Evolutionary conservation across 768 basidiomycete species (phyloP).

Genomic region (Boletellus sp.): DNA sequence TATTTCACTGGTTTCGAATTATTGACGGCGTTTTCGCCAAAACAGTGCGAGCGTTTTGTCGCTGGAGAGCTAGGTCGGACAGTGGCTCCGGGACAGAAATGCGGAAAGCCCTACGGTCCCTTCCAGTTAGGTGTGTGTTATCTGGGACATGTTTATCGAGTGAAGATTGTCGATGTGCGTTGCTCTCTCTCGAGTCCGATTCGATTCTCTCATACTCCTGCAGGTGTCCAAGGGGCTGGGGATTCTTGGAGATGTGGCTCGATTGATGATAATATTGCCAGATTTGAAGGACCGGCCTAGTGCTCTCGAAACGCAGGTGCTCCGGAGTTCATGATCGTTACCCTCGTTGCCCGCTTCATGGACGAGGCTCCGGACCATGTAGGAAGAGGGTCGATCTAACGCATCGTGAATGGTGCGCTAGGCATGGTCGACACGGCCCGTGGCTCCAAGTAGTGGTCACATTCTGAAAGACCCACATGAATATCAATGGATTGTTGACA

Average conservation of each 20-base stretch:
- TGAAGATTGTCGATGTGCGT: constrained; percentile 14
- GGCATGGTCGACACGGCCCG: constrained; percentile 11
- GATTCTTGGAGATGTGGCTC: background rate
- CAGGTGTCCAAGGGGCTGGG: constrained; percentile 8
- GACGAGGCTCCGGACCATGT: constrained; percentile 6
- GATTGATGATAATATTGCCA: constrained; percentile 4
- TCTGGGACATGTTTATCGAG: constrained; percentile 23
- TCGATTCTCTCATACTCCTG: too few relatives aligned
- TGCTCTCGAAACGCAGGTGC: background rate
- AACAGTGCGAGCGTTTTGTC: background rate
- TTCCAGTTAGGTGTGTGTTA: constrained; percentile 30
- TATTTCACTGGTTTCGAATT: constrained; percentile 37
- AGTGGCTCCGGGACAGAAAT: constrained; percentile 21
- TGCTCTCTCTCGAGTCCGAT: background rate
- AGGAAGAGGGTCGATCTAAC: constrained; percentile 7
- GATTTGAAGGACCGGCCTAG: constrained; percentile 5
- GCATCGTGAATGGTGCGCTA: constrained; percentile 13
- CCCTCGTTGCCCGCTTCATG: constrained; percentile 4
- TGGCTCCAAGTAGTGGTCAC: too few relatives aligned
- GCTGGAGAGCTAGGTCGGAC: constrained; percentile 7
- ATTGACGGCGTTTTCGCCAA: constrained; percentile 25
- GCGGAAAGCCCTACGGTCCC: constrained; percentile 22
- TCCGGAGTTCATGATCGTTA: constrained; percentile 8
- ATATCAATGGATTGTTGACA: too few relatives aligned
- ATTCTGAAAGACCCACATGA: too few relatives aligned